Conservation (phyloP, 202 grass and related monocot species). For the Cymbopogon flexuosus region DNA sequence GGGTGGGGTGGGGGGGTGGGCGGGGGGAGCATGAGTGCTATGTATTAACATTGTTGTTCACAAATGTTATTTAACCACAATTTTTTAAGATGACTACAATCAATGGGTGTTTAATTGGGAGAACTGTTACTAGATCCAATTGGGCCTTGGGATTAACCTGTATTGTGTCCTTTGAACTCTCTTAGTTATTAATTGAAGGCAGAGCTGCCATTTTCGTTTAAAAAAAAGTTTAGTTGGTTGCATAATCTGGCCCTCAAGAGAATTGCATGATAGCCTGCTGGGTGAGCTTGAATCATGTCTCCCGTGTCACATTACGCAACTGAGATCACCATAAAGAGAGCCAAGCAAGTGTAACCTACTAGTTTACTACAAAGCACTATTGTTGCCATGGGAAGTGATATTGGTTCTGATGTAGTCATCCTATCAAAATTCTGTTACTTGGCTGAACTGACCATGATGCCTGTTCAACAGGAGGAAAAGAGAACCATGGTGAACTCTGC, state of each 20-base stretch:
- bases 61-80: too few species aligned
- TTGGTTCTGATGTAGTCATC: neutral
- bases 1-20: too few species aligned
- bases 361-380: neutral
- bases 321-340: neutral
- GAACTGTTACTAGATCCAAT: neutral
- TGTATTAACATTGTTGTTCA: too few species aligned
- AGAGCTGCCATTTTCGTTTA: neutral
- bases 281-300: neutral
- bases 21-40: neutral
- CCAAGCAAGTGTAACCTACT: neutral
- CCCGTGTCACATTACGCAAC: neutral
- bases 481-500: conserved; percentile 80
- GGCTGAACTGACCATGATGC: neutral
- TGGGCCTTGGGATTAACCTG: neutral
- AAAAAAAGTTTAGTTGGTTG: neutral
- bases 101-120: neutral
- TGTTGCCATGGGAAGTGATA: neutral
- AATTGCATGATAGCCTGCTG: neutral
- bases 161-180: neutral
- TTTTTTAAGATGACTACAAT: neutral
- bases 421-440: neutral
- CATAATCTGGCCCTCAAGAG: neutral
- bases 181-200: neutral
- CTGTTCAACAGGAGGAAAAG: conserved; percentile 71